Evolutionary conservation across 345 rosid species (phyloP).

Genomic region (Alliaria petiolata): DNA sequence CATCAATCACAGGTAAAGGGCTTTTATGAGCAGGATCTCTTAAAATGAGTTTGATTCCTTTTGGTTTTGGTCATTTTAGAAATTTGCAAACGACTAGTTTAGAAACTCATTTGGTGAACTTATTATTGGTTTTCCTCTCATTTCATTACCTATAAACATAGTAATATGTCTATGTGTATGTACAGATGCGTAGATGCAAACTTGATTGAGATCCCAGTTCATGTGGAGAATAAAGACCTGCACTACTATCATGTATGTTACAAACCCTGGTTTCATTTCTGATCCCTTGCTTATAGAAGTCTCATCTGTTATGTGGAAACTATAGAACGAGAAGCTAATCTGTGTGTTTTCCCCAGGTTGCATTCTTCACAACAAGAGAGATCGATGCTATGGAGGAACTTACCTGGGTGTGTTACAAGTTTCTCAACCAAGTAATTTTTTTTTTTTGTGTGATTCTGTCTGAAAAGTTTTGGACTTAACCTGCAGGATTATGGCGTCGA

Average conservation of each 20-base stretch:
- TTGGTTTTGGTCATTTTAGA: too few species aligned
- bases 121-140: background rate
- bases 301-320: background rate
- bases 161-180: background rate
- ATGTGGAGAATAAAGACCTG: conserved; percentile 59
- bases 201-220: conserved; percentile 84
- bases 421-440: background rate
- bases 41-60: background rate
- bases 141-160: background rate
- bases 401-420: conserved; percentile 67
- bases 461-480: conserved; percentile 10
- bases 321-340: background rate
- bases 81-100: too few species aligned
- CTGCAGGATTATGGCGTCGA: conserved; percentile 89
- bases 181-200: conserved; percentile 76
- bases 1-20: conserved; percentile 74
- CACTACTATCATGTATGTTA: conserved; percentile 79
- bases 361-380: conserved; percentile 76
- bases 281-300: background rate
- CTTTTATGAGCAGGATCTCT: background rate
- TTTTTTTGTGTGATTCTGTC: background rate
- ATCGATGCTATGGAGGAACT: conserved; percentile 71
- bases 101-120: background rate
- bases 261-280: conserved; percentile 6
- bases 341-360: conserved; percentile 46